Conservation (phyloP, 139 green algal genomes). For the Marvania coccoides region DNA sequence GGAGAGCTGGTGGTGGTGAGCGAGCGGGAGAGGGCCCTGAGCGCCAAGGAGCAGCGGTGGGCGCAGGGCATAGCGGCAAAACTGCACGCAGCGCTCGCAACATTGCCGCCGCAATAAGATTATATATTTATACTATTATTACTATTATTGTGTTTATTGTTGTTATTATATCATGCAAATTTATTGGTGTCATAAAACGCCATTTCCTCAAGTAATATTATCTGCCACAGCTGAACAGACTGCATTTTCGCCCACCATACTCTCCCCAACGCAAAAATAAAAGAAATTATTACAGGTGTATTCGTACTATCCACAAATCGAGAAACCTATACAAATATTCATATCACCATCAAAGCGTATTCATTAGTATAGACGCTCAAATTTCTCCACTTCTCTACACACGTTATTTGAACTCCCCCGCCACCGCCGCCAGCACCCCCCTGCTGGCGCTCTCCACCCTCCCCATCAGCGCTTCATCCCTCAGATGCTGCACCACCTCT, state of each 20-base stretch:
- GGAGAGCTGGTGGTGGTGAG: conserved; percentile 41
- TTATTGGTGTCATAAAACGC: neutral
- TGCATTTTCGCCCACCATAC: too few relatives aligned
- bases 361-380: neutral
- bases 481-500: conserved; percentile 69
- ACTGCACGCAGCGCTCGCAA: conserved; percentile 34
- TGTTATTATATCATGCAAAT: neutral
- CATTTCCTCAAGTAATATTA: neutral
- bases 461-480: conserved; percentile 25
- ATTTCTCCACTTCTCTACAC: neutral
- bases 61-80: conserved; percentile 45
- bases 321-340: neutral
- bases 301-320: neutral
- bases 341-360: neutral
- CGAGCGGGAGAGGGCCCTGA: conserved; percentile 49
- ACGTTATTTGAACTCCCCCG: neutral
- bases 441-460: conserved; percentile 20
- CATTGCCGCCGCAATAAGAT: too few relatives aligned
- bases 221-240: neutral
- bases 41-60: conserved; percentile 51
- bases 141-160: neutral
- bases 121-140: too few relatives aligned
- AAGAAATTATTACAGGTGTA: neutral
- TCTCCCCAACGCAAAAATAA: too few relatives aligned
- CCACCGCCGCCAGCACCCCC: neutral